Percentiles rank a stretch among this genome's conserved stretches.
Evolutionary conservation across 306 rosid genomes (phyloP).

Genomic region (Medicago lupulina): DNA sequence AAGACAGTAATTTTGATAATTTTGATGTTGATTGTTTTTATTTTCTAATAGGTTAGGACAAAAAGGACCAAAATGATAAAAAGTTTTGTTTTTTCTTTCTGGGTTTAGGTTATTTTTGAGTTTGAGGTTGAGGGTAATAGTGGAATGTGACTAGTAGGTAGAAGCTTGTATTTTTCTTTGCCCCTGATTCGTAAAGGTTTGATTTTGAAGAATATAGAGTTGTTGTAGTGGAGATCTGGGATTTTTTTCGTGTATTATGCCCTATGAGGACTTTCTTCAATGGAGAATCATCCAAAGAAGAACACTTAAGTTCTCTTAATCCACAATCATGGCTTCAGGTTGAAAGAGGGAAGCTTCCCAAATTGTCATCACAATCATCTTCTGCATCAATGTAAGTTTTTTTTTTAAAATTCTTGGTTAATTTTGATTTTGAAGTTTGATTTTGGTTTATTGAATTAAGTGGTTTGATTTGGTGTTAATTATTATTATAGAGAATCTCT

Average conservation of each 20-base stretch:
- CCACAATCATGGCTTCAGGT: slow-evolving; percentile 98
- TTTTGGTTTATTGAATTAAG: slow-evolving; percentile 38
- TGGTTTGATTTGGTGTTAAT: slow-evolving; percentile 35
- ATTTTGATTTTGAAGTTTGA: neutral
- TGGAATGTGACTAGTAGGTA: slow-evolving; percentile 48
- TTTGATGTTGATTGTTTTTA: slow-evolving; percentile 18
- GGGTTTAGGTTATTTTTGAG: slow-evolving; percentile 43
- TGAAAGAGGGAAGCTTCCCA: slow-evolving; percentile 86
- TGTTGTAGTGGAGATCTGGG: slow-evolving; percentile 89
- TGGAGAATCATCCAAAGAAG: slow-evolving; percentile 76
- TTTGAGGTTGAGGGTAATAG: slow-evolving; percentile 38
- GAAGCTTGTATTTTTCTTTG: slow-evolving; percentile 19
- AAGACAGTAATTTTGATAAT: slow-evolving; percentile 21
- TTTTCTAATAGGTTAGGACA: slow-evolving; percentile 16
- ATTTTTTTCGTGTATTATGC: slow-evolving; percentile 68
- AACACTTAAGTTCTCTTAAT: slow-evolving; percentile 72
- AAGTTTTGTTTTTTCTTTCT: slow-evolving; percentile 38
- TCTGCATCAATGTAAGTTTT: slow-evolving; percentile 80
- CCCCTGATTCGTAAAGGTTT: slow-evolving; percentile 42
- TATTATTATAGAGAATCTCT: slow-evolving; percentile 73
- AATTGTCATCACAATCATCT: slow-evolving; percentile 64
- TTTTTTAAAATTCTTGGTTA: no score
- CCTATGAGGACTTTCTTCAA: slow-evolving; percentile 87
- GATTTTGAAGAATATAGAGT: slow-evolving; percentile 50
- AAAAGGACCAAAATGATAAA: neutral